These are phyloP conservation scores for Cynanchum wilfordii DNA, from an alignment of 257 asterid genomes.

Conservation along the genomic window DNA sequence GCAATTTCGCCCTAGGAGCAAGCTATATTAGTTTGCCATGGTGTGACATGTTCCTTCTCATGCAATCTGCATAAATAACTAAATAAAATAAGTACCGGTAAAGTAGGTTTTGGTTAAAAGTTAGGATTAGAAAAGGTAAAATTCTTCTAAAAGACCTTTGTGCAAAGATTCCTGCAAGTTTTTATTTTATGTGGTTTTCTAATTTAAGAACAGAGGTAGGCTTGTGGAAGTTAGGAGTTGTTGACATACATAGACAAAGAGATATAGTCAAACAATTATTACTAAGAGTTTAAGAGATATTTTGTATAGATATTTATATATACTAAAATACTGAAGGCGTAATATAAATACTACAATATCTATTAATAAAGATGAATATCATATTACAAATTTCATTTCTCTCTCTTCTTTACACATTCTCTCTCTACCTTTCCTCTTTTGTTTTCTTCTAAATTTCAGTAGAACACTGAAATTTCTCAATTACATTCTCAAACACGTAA, in stretches of 20 bases:
- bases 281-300: no score
- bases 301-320: no score
- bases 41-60: slow-evolving; percentile 31
- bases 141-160: not conserved
- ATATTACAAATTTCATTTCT: no score
- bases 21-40: slow-evolving; percentile 97
- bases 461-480: no score
- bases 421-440: no score
- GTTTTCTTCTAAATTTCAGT: no score
- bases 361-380: no score
- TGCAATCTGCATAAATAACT: slow-evolving; percentile 10
- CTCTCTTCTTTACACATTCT: no score
- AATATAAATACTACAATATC: no score
- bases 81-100: not conserved
- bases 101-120: not conserved
- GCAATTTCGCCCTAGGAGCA: slow-evolving; percentile 95
- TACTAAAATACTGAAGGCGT: no score
- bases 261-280: no score
- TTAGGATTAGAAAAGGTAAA: not conserved
- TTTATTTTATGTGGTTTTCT: not conserved
- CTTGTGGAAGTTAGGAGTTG: not conserved
- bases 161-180: not conserved
- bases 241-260: not conserved
- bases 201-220: not conserved
- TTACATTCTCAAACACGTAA: not conserved